Evolutionary conservation across 2,329 filamentous ascomycete species (phyloP), one percentile per base, ranked within the genome.

Genomic region (Cladosporium colombiae): DNA sequence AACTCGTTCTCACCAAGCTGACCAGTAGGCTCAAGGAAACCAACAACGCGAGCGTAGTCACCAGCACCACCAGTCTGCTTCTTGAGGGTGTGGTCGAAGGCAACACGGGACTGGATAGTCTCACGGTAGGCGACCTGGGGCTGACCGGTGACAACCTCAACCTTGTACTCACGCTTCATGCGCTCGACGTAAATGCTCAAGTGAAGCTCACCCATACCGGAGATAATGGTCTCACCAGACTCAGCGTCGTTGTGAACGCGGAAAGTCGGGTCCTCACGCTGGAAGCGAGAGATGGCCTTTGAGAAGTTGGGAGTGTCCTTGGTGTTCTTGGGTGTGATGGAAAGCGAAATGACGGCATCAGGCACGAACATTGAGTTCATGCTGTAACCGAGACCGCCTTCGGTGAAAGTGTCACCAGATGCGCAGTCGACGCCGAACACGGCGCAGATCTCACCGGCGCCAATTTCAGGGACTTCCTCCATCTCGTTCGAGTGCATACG

Each of bases 401-500:
- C 95, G 21, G 95, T 98, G 81, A 99, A 99, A 52, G 94, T 98
- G 79, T 99, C 95, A 74, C 95, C 95, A 52, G 94, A 98, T 40
- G 95, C 93, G 78, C 95, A 99, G 74, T 99, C 95, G 64, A 99
- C 91, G 75, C 95, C 95, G 76, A 99, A 99, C 66, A 99, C 95
- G 68, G 95, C 95, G 77, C 95, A 99, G 70, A 99, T 99, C 80
- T 99, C 95, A 79, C 95, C 95, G 63, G 95, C 94, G 62, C 93
- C 92, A 69, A 99, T 90, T 78, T 97, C 93, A 65, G 82, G 84
- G 33, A 97, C 92, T 76, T 99, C 95, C 79, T 99, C 95, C 94
- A 99, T 97, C 76, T 99, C 95, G 77, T 98, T 97, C 55, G 93
- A 97, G 83, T 99, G 95, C 95, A 99, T 99, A 69, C 95, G 92